phyloP scores from a whole-genome alignment of 306 rosid species.

The Dryas alaskensis region DNA sequence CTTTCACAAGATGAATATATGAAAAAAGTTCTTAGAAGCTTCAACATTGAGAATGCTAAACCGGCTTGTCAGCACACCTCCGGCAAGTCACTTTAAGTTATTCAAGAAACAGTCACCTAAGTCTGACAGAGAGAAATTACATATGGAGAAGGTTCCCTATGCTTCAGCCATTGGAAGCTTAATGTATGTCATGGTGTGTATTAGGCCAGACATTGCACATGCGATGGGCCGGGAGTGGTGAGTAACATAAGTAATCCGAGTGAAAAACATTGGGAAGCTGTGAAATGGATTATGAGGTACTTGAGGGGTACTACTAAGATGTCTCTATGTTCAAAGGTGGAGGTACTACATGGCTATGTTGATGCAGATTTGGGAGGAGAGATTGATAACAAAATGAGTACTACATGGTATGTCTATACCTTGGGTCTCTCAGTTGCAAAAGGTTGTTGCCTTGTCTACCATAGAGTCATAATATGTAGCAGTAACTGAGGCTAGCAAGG shows the following conservation, averaged over 20 bases:
- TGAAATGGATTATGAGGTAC: too few species aligned
- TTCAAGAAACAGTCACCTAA: neutral
- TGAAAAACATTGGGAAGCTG: too few species aligned
- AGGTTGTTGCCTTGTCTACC: neutral
- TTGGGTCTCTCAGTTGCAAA: neutral
- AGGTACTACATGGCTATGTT: neutral
- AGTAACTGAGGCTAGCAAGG: neutral
- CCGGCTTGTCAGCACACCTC: neutral
- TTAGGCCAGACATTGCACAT: too few species aligned
- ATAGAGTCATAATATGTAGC: neutral
- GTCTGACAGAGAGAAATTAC: neutral
- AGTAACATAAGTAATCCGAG: too few species aligned
- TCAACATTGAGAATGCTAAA: neutral
- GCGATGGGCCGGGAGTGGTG: too few species aligned
- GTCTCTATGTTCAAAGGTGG: too few species aligned
- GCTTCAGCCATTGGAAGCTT: too few species aligned
- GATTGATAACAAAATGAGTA: neutral
- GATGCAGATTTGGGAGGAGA: neutral
- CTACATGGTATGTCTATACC: neutral
- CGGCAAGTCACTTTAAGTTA: neutral
- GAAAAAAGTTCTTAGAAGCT: neutral
- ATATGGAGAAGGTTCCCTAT: too few species aligned
- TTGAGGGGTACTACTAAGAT: too few species aligned
- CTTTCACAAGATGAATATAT: neutral
- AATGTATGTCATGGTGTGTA: too few species aligned